These are phyloP conservation scores for Suhomyces bolitotheri DNA, from an alignment of 1,139 yeast genomes.

Conservation along the genomic window DNA sequence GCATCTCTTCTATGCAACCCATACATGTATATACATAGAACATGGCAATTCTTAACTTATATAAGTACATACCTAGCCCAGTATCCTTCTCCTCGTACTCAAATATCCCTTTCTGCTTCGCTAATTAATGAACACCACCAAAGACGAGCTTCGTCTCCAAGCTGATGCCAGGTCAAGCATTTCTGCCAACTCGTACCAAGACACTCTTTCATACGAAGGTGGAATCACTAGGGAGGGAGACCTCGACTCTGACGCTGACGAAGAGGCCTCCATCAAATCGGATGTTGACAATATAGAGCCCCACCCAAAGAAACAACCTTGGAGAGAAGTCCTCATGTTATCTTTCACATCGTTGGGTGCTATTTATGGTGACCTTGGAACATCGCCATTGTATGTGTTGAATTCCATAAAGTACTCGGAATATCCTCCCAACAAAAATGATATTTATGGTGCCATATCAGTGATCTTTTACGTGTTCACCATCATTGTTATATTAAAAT, in stretches of 20 bases:
- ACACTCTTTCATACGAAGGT: conserved; percentile 1
- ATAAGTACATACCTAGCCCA: too few relatives aligned
- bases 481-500: conserved; percentile 52
- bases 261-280: conserved; percentile 17
- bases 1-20: too few relatives aligned
- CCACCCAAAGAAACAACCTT: conserved; percentile 18
- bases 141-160: conserved; percentile 4
- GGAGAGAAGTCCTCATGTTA: conserved; percentile 27
- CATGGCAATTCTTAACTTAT: too few relatives aligned
- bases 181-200: conserved; percentile 2
- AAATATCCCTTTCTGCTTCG: too few relatives aligned
- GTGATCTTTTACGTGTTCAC: conserved; percentile 57
- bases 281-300: conserved; percentile 3
- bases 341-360: conserved; percentile 52
- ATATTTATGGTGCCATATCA: conserved; percentile 53
- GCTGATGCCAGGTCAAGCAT: not conserved
- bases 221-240: conserved; percentile 6
- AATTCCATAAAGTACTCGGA: conserved; percentile 43
- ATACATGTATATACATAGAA: too few relatives aligned
- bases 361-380: conserved; percentile 62
- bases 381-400: conserved; percentile 57
- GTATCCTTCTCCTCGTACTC: too few relatives aligned
- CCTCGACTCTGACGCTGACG: conserved; percentile 12
- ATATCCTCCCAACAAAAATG: conserved; percentile 34
- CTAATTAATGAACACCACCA: conserved; percentile 4